Evolutionary conservation across 163 green algal genomes (phyloP).

Genomic region (Chlamydomonas reinhardtii): DNA sequence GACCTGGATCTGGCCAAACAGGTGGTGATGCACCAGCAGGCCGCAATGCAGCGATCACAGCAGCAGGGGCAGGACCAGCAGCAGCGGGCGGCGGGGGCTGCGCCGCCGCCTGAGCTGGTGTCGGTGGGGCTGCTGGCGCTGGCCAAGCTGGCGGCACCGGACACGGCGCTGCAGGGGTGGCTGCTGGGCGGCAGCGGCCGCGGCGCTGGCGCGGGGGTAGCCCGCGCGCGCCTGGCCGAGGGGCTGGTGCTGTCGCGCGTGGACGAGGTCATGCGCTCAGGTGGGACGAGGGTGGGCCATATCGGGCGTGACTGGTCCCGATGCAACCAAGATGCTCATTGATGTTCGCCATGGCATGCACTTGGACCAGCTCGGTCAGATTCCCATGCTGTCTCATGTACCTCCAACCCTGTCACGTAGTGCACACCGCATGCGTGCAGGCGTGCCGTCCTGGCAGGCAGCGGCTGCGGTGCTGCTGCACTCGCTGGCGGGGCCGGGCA

Average conservation of each 20-base stretch:
- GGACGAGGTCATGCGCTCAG: neutral
- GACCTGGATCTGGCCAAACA: slow-evolving; percentile 5
- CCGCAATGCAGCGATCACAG: too few species aligned
- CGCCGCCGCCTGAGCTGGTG: neutral
- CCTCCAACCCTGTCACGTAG: too few species aligned
- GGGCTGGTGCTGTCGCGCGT: neutral
- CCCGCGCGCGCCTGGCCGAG: neutral
- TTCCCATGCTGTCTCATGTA: too few species aligned
- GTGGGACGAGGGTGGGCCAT: too few species aligned
- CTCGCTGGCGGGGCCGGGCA: neutral
- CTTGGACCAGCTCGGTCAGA: too few species aligned
- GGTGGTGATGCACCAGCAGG: neutral
- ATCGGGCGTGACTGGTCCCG: too few species aligned
- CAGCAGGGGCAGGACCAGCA: neutral
- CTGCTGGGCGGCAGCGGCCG: neutral
- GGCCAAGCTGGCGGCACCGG: neutral
- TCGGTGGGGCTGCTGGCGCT: slow-evolving; percentile 1
- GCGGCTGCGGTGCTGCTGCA: neutral
- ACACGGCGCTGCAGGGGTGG: neutral
- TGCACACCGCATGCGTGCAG: too few species aligned
- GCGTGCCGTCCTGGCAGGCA: neutral
- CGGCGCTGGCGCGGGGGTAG: too few species aligned
- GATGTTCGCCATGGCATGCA: too few species aligned
- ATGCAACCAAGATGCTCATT: too few species aligned
- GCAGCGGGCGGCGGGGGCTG: neutral